These are phyloP conservation scores for Harringtonia aguacate DNA, from an alignment of 2,329 filamentous ascomycete genomes.

Conservation along the genomic window DNA sequence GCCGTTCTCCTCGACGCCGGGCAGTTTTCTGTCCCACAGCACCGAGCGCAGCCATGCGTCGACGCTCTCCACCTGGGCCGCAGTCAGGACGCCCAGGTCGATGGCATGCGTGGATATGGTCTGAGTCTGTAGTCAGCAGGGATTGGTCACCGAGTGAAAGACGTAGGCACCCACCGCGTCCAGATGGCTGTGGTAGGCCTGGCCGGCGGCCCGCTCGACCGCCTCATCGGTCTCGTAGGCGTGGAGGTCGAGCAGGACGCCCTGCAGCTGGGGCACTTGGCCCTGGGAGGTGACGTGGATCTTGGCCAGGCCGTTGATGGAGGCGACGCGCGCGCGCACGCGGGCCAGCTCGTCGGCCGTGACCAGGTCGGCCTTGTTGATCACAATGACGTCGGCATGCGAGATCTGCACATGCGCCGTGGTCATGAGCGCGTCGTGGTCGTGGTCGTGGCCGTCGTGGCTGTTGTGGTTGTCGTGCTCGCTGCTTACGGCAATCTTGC, in stretches of 20 bases:
- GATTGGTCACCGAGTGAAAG: no score
- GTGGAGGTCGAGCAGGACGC: conserved; percentile 78
- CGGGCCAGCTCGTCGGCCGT: conserved; percentile 53
- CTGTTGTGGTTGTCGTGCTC: conserved; percentile 37
- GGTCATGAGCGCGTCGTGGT: conserved; percentile 62
- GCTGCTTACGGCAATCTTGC: conserved; percentile 41
- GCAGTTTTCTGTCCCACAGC: conserved; percentile 68
- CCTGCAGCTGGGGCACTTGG: conserved; percentile 70
- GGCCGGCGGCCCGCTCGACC: conserved; percentile 61
- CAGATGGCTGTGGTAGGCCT: conserved; percentile 65
- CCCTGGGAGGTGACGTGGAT: conserved; percentile 75
- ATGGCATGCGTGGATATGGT: conserved; percentile 79
- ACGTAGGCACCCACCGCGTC: conserved; percentile 50
- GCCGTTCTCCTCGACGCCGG: conserved; percentile 18
- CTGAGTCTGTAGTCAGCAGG: conserved; percentile 29
- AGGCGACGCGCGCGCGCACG: conserved; percentile 60
- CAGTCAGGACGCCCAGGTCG: conserved; percentile 47
- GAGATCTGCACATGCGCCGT: conserved; percentile 95
- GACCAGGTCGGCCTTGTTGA: conserved; percentile 91
- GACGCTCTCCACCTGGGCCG: conserved; percentile 48
- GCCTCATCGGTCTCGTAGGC: conserved; percentile 78
- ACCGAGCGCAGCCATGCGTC: conserved; percentile 76
- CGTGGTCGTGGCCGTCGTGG: conserved; percentile 43
- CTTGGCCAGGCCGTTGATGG: conserved; percentile 84
- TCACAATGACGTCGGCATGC: conserved; percentile 86